Base-by-base conservation (phyloP, 768 basidiomycete genomes). In the Sutorius australiensis region DNA sequence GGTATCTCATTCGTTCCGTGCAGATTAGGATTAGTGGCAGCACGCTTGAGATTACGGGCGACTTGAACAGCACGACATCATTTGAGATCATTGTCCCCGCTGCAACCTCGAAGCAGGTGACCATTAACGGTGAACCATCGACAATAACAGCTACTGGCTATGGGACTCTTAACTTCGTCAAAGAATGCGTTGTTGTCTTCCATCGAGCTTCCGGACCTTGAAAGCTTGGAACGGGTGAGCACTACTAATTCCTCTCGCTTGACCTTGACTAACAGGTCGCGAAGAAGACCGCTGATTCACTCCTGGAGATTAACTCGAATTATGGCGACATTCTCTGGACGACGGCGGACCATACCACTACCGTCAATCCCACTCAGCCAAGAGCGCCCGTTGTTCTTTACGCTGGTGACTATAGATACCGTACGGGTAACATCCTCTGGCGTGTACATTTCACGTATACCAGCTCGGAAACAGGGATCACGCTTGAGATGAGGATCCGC, bases 341-440 rank as follows among this genome's bases (percentile, higher is more conserved):
- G 3, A 66, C 68, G 6, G 77, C 77, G 12, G 52, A 76, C 56
- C 72, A 71, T 50, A 74, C 60, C 11, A 72, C 66, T 17, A 77
- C 76, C 1, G 61, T 75, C 37, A 80, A 78, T 53, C 75, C 77
- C 10, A 68, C 58, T 16, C 58, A 59, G 9, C 68, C 64, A 10
- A 59, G 59, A 3, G 79, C 78, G 1, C 60, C 76, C 27, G 72
- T 75, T 5, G 73, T 77, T 14, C 72, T 80, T 6, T 79, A 73
- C 43, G 73, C 76, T 0, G 75, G 77, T 40, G 76, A 80, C 44
- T 80, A 80, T 47, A 78, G 77, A 12, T 80, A 70, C 56, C 78
- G 79, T 61, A 79, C 75, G 3, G 79, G 79, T 2, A 79, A 76
- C 55, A 76, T 80, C 48, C 56, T 81, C 28, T 80, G 78, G 77